phyloP scores from a whole-genome alignment of 2,329 filamentous ascomycete species.

The Penicillium sp. region DNA sequence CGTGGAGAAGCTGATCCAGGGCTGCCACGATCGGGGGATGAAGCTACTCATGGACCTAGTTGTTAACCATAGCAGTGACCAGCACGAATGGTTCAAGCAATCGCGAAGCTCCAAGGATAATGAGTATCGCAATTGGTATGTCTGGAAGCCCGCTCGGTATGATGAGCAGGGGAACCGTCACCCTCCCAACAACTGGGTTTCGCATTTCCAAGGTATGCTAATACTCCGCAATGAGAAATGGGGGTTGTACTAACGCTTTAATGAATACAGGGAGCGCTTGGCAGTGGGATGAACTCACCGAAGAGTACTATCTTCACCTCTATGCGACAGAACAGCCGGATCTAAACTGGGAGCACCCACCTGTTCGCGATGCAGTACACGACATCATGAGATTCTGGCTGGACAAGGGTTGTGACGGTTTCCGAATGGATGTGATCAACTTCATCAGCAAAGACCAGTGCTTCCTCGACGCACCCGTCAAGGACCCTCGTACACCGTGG shows the following conservation, averaged over 20 bases:
- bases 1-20: slow-evolving; percentile 62
- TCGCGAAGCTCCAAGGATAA: slow-evolving; percentile 62
- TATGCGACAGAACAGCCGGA: slow-evolving; percentile 78
- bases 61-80: slow-evolving; percentile 73
- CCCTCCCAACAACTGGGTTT: slow-evolving; percentile 75
- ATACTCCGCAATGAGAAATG: not conserved
- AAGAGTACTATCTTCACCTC: slow-evolving; percentile 75
- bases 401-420: slow-evolving; percentile 69
- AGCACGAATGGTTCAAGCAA: slow-evolving; percentile 71
- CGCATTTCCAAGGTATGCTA: slow-evolving; percentile 38
- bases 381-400: slow-evolving; percentile 78
- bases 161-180: slow-evolving; percentile 60
- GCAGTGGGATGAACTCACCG: slow-evolving; percentile 68
- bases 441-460: slow-evolving; percentile 65
- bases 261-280: slow-evolving; percentile 37
- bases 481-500: slow-evolving; percentile 26
- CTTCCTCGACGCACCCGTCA: slow-evolving; percentile 49
- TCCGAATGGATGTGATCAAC: slow-evolving; percentile 75
- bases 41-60: slow-evolving; percentile 73
- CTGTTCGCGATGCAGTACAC: slow-evolving; percentile 69
- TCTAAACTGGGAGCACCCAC: slow-evolving; percentile 78
- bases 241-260: not conserved
- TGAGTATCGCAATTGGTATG: slow-evolving; percentile 70
- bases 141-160: slow-evolving; percentile 55
- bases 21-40: slow-evolving; percentile 64